A percentile compares a stretch with the other conserved stretches of the same genome.
phyloP scores from a whole-genome alignment of 2,329 filamentous ascomycete genomes.

The Cladorrhinum sp. region DNA sequence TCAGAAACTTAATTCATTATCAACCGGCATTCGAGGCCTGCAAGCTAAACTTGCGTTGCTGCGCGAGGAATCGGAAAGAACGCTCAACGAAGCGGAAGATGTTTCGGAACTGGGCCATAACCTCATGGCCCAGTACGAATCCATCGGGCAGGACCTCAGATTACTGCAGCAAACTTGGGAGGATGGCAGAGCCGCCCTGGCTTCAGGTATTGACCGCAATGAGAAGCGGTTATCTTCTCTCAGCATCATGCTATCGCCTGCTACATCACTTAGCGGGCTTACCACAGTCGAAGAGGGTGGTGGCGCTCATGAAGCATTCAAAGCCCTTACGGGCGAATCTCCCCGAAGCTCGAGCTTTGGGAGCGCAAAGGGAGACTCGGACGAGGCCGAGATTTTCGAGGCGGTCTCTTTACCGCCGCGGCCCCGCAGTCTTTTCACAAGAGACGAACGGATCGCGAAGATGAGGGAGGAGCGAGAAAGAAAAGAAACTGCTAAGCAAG shows the following conservation, averaged over 20 bases:
- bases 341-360: conserved; percentile 48
- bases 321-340: conserved; percentile 71
- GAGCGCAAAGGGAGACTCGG: conserved; percentile 56
- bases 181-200: conserved; percentile 76
- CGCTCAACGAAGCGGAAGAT: conserved; percentile 69
- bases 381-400: conserved; percentile 82
- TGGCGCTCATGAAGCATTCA: conserved; percentile 60
- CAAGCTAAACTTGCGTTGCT: conserved; percentile 93
- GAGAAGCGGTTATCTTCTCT: conserved; percentile 66
- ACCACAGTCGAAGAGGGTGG: conserved; percentile 57
- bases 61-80: conserved; percentile 81
- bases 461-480: conserved; percentile 83
- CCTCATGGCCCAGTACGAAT: conserved; percentile 88
- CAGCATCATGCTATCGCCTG: conserved; percentile 57
- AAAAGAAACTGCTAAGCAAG: conserved; percentile 68
- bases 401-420: conserved; percentile 74
- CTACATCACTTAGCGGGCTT: conserved; percentile 64
- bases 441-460: conserved; percentile 83
- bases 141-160: conserved; percentile 83
- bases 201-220: conserved; percentile 77
- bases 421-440: conserved; percentile 67
- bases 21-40: conserved; percentile 83
- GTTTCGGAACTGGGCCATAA: conserved; percentile 73
- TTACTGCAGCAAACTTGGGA: conserved; percentile 83
- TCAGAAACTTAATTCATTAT: conserved; percentile 82